A percentile compares a stretch with the other conserved stretches of the same genome.
Conservation (phyloP, 148 eudicot genomes). For the Silene uniflora region DNA sequence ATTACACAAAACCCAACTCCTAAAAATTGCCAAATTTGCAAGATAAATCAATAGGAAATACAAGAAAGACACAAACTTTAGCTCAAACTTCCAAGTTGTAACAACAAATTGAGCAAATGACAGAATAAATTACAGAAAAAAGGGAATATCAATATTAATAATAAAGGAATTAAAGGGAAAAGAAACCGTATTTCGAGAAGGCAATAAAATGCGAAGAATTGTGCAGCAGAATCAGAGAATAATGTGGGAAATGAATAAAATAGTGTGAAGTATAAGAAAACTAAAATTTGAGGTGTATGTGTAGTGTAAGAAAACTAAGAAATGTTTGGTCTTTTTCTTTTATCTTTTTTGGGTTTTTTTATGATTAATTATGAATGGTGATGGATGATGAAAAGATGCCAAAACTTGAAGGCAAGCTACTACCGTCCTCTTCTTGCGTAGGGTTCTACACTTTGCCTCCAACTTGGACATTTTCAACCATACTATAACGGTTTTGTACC, state of each 20-base stretch:
- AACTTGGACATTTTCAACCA: conserved; percentile 22
- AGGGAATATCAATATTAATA: not conserved
- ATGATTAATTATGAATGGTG: not conserved
- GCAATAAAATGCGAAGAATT: conserved; percentile 12
- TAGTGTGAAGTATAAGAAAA: conserved; percentile 11
- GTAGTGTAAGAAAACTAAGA: conserved; percentile 10
- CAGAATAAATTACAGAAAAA: conserved; percentile 2
- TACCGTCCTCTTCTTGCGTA: conserved; percentile 5
- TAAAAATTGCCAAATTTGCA: not conserved
- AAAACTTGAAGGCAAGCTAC: conserved; percentile 26
- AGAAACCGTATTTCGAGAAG: conserved; percentile 9
- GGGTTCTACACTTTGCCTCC: not conserved
- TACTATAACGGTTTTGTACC: conserved; percentile 1
- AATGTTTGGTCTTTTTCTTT: not conserved
- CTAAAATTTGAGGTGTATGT: not conserved
- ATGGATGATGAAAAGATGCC: not conserved
- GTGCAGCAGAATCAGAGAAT: conserved; percentile 8
- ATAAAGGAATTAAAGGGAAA: conserved; percentile 10
- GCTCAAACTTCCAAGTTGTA: conserved; percentile 6
- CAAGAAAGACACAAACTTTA: not conserved
- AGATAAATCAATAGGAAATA: not conserved
- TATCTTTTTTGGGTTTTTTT: not conserved
- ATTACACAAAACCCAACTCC: conserved; percentile 11
- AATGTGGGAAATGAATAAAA: conserved; percentile 24
- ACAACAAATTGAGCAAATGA: conserved; percentile 5